phyloP scores from a whole-genome alignment of 2,329 filamentous ascomycete genomes.

The Metarhizium anisopliae region DNA sequence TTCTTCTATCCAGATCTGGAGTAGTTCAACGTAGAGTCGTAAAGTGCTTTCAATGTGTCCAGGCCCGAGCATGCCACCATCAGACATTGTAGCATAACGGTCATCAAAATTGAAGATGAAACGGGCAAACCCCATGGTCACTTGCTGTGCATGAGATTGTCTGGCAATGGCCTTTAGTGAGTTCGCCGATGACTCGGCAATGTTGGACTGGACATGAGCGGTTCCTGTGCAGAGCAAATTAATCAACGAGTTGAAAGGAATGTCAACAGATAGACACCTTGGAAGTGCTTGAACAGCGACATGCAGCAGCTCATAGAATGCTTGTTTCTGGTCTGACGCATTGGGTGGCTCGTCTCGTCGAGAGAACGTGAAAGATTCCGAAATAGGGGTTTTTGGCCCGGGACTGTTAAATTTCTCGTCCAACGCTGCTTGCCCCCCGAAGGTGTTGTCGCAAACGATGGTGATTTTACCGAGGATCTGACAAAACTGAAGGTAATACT shows the following conservation, averaged over 20 bases:
- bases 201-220: conserved; percentile 86
- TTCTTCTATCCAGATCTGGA: conserved; percentile 97
- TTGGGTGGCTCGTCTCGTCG: conserved; percentile 69
- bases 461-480: conserved; percentile 94
- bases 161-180: conserved; percentile 92
- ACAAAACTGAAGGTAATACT: conserved; percentile 86
- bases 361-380: conserved; percentile 87
- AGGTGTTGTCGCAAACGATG: conserved; percentile 91
- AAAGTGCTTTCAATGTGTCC: conserved; percentile 93
- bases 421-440: conserved; percentile 87
- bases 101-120: conserved; percentile 99
- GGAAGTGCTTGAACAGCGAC: conserved; percentile 93
- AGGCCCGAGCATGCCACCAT: conserved; percentile 89
- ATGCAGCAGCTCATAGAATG: conserved; percentile 91
- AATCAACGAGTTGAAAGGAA: conserved; percentile 87
- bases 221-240: conserved; percentile 95
- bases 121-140: conserved; percentile 90
- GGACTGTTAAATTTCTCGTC: conserved; percentile 90
- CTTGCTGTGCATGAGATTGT: conserved; percentile 87
- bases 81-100: conserved; percentile 93
- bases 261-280: conserved; percentile 82
- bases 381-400: conserved; percentile 87
- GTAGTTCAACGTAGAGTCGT: conserved; percentile 82
- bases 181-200: conserved; percentile 83
- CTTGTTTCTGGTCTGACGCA: conserved; percentile 75